Percentiles rank a stretch among this genome's conserved stretches.
These are phyloP conservation scores for Tuber calosporum DNA, from an alignment of 495 filamentous ascomycete genomes.

Conservation along the genomic window DNA sequence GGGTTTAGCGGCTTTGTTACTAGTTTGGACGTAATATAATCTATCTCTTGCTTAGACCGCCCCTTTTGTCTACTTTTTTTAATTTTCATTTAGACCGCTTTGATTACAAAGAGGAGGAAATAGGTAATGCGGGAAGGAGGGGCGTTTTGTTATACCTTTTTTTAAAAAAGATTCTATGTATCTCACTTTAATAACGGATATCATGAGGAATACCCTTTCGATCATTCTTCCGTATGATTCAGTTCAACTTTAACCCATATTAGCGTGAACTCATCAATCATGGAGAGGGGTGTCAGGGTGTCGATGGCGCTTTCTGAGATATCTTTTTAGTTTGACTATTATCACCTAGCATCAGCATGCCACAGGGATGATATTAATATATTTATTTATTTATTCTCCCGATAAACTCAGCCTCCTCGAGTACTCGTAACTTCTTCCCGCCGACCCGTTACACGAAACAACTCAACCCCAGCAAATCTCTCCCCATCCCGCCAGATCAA, in stretches of 20 bases:
- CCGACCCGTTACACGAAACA: background rate
- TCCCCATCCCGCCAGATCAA: background rate
- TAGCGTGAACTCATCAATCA: background rate
- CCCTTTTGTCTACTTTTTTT: background rate
- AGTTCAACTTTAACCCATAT: background rate
- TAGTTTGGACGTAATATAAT: background rate
- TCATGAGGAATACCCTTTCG: background rate
- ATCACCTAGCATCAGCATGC: too few species aligned
- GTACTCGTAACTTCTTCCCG: too few species aligned
- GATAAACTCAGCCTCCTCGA: too few species aligned
- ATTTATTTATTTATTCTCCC: background rate
- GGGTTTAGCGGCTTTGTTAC: background rate
- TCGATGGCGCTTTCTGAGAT: background rate
- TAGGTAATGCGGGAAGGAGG: background rate
- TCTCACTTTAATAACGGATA: background rate
- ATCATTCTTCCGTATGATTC: background rate
- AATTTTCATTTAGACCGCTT: background rate
- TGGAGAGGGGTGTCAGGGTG: background rate
- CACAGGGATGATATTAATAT: background rate
- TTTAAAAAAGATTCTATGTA: constrained; percentile 1
- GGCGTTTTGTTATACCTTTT: too few species aligned
- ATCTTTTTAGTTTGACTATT: background rate
- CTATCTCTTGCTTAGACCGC: background rate
- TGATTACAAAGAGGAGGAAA: background rate
- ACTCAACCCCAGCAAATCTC: background rate